Evolutionary conservation across 805 yeast species (phyloP).

Genomic region (Candida insectorum): DNA sequence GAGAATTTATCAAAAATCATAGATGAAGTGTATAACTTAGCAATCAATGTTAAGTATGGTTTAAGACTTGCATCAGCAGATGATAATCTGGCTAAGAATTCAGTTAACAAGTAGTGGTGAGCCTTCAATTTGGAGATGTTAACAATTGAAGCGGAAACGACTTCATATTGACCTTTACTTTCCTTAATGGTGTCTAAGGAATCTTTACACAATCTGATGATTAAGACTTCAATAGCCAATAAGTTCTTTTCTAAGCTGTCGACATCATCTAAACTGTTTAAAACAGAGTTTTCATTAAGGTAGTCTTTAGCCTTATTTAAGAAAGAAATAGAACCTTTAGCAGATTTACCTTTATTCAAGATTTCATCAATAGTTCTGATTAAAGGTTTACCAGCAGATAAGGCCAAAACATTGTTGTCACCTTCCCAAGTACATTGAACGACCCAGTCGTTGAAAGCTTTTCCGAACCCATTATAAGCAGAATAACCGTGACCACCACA

Average conservation of each 20-base stretch:
- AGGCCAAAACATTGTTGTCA: constrained; percentile 43
- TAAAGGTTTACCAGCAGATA: constrained; percentile 40
- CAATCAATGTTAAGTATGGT: constrained; percentile 30
- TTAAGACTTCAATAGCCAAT: constrained; percentile 38
- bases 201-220: constrained; percentile 30
- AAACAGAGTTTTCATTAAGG: constrained; percentile 25
- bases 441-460: constrained; percentile 44
- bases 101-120: constrained; percentile 38
- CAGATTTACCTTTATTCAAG: constrained; percentile 26
- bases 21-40: constrained; percentile 30
- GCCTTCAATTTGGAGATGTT: constrained; percentile 41
- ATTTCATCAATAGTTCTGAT: constrained; percentile 29
- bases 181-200: constrained; percentile 25
- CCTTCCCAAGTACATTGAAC: constrained; percentile 51
- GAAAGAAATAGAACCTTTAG: constrained; percentile 33
- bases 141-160: constrained; percentile 35
- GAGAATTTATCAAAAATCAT: constrained; percentile 32
- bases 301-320: constrained; percentile 23
- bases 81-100: constrained; percentile 21
- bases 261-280: constrained; percentile 24
- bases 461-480: constrained; percentile 43
- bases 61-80: constrained; percentile 19
- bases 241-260: constrained; percentile 29
- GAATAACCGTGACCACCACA: constrained; percentile 50
- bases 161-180: constrained; percentile 30